Percentiles rank a stretch among this genome's conserved stretches.
Conservation (phyloP, 108 stramenopile species). For the Skeletonema tropicum region DNA sequence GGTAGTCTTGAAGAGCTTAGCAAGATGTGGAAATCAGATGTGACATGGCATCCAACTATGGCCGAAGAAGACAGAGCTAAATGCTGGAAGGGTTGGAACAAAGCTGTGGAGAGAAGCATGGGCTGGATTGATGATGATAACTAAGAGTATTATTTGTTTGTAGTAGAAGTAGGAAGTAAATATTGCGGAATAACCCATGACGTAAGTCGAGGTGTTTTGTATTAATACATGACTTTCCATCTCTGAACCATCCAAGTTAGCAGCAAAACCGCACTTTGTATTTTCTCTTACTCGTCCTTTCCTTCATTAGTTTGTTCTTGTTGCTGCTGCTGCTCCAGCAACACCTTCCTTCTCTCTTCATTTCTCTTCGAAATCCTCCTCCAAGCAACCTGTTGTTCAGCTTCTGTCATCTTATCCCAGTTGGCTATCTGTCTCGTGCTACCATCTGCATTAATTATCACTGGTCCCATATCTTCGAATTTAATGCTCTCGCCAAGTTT, state of each 20-base stretch:
- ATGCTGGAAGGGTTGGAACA: conserved; percentile 86
- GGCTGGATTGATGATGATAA: conserved; percentile 74
- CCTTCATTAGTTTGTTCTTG: conserved; percentile 21
- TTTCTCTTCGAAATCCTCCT: conserved; percentile 87
- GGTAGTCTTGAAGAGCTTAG: conserved; percentile 77
- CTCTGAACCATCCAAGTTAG: too few relatives aligned
- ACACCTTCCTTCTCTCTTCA: conserved; percentile 66
- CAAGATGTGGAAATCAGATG: conserved; percentile 74
- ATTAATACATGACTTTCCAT: not conserved
- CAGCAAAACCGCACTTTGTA: too few relatives aligned
- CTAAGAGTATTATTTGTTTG: not conserved
- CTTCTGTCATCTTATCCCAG: conserved; percentile 82
- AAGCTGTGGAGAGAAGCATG: conserved; percentile 87
- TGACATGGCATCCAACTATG: conserved; percentile 80
- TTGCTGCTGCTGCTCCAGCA: conserved; percentile 60
- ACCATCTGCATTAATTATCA: conserved; percentile 87
- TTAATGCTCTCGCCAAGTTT: conserved; percentile 75
- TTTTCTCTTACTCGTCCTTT: not conserved
- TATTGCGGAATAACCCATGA: not conserved
- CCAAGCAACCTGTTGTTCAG: conserved; percentile 84
- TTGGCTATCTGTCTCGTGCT: conserved; percentile 79
- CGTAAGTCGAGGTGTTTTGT: not conserved
- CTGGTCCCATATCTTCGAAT: conserved; percentile 84
- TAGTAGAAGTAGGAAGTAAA: not conserved
- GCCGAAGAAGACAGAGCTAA: conserved; percentile 52